Evolutionary conservation across 169 alveolate genomes (phyloP), one percentile per base, ranked within the genome.

Genomic region (Plasmodium fragile): DNA sequence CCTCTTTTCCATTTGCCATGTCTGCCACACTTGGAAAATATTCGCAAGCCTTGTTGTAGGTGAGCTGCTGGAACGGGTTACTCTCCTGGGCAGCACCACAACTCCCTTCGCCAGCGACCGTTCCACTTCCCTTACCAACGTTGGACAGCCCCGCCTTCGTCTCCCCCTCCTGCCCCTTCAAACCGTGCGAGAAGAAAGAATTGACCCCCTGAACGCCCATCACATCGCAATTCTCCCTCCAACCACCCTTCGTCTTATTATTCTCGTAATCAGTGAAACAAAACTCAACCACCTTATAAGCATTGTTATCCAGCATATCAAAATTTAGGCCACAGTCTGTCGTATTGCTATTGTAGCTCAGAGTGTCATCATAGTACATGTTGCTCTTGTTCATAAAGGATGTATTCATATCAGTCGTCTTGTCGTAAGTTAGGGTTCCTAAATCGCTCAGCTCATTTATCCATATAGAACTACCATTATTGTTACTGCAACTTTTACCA

Each of bases 261-360:
- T 72, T 85, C 8, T 85, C 93, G 36, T 85, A 85, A 85, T 85
- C 93, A 16, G 93, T 85, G 65, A 85, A 85, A 30, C 93, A 85
- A 85, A 85, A 85, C 30, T 85, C 93, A 30, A 85, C 93, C 34
- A 85, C 79, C 69, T 85, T 85, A 45, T 85, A 85, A 18, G 93
- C 93, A 73, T 85, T 85, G 16, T 85, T 85, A 25, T 85, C 93
- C 16, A 85, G 25, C 22, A 75, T 73, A 75, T 85, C 93, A 43
- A 73, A 75, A 75, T 85, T 85, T n/a, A 85, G 8, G 1, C 93
- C 93, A 75, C 93, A 85, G 7, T 85, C 93, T 16, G 84, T 73
- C 30, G 80, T 77, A 53, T 85, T 85, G 45, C 87, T 85, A 85
- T 85, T 85, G n/a, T 85, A 85, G 8, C 87, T 73, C 25, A 85